Percentiles rank a stretch among this genome's conserved stretches.
Conservation (phyloP, 2,329 filamentous ascomycete species). For the Fusarium siculi region DNA sequence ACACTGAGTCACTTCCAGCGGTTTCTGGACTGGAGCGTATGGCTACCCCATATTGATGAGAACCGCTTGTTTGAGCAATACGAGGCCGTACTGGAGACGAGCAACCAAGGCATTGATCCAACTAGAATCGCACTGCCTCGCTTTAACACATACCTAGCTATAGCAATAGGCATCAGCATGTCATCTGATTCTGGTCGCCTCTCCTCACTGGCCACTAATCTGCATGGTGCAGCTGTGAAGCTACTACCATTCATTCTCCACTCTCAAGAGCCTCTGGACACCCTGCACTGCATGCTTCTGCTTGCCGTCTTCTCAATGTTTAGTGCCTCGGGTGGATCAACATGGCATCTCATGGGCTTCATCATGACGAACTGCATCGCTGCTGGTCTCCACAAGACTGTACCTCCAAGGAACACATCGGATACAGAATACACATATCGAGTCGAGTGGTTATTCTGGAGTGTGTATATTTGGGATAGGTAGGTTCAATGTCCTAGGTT, state of each 20-base stretch:
- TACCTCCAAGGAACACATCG: neutral
- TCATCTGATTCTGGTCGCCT: neutral
- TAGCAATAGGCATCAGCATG: slow-evolving; percentile 19
- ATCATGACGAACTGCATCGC: slow-evolving; percentile 27
- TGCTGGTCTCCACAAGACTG: neutral
- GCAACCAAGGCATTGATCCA: fast-evolving
- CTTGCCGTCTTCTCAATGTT: slow-evolving; percentile 14
- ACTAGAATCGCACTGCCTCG: neutral
- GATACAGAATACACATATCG: neutral
- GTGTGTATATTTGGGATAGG: slow-evolving; percentile 17
- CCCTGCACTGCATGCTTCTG: slow-evolving; percentile 16
- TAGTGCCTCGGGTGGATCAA: slow-evolving; percentile 2
- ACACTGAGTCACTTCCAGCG: neutral
- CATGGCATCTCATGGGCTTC: slow-evolving; percentile 9
- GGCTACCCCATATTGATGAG: slow-evolving; percentile 9
- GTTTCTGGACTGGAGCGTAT: slow-evolving; percentile 5
- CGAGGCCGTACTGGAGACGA: neutral
- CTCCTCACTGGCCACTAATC: neutral
- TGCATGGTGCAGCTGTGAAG: slow-evolving; percentile 7
- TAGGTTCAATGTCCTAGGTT: neutral
- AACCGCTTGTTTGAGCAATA: slow-evolving; percentile 4
- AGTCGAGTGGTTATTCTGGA: slow-evolving; percentile 20
- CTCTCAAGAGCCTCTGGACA: slow-evolving; percentile 1
- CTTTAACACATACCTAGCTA: slow-evolving; percentile 9
- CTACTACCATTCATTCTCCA: neutral